These are phyloP conservation scores for Leishmania tarentolae DNA, from an alignment of 208 protist species.

Conservation along the genomic window DNA sequence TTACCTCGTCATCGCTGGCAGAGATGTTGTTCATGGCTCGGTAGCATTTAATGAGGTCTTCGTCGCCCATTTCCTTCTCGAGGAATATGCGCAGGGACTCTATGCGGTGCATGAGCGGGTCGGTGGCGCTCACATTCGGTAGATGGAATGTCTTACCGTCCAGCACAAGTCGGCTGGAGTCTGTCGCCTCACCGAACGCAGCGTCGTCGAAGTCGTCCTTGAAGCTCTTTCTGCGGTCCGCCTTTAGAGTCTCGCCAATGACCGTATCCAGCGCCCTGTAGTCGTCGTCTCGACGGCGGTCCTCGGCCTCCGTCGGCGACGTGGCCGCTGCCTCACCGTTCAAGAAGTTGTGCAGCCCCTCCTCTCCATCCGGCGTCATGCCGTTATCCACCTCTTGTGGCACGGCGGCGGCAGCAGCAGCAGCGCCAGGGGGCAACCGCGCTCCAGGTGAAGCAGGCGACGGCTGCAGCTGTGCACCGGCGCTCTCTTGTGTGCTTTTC, in stretches of 20 bases:
- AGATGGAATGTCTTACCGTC: slow-evolving; percentile 90
- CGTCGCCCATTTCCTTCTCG: slow-evolving; percentile 80
- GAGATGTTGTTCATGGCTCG: slow-evolving; percentile 77
- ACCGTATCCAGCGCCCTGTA: slow-evolving; percentile 72
- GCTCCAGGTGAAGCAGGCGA: neutral
- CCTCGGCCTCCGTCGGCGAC: slow-evolving; percentile 33
- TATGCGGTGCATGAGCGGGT: slow-evolving; percentile 91
- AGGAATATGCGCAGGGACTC: slow-evolving; percentile 91
- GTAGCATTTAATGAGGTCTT: slow-evolving; percentile 71
- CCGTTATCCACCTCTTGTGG: slow-evolving; percentile 5
- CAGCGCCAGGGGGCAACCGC: neutral
- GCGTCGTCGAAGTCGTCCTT: slow-evolving; percentile 76
- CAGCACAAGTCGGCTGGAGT: slow-evolving; percentile 78
- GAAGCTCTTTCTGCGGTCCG: slow-evolving; percentile 3
- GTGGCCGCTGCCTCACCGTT: slow-evolving; percentile 58
- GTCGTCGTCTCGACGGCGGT: slow-evolving; percentile 53
- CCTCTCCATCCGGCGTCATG: slow-evolving; percentile 50
- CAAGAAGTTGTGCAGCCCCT: slow-evolving; percentile 59
- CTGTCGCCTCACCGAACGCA: slow-evolving; percentile 42
- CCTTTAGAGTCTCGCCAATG: slow-evolving; percentile 58
- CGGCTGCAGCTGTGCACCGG: slow-evolving; percentile 3
- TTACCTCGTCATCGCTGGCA: slow-evolving; percentile 73
- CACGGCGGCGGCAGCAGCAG: neutral
- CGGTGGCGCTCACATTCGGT: slow-evolving; percentile 70
- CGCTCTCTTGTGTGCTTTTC: slow-evolving; percentile 25